Evolutionary conservation across 257 asterid genomes (phyloP).

Genomic region (Knoxia roxburghii): DNA sequence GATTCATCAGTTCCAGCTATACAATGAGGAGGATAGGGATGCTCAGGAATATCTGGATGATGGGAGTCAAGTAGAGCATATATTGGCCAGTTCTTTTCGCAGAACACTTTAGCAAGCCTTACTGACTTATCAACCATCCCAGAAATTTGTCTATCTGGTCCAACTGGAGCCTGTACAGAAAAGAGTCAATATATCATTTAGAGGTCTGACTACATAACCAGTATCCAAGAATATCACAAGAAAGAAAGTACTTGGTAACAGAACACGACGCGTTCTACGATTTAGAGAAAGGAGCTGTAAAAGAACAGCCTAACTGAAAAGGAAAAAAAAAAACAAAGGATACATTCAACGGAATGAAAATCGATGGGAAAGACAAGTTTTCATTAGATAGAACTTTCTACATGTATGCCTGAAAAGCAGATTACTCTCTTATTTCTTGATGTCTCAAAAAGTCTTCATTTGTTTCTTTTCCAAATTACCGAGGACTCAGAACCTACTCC

Average conservation of each 20-base stretch:
- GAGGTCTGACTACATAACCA: background rate
- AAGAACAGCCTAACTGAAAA: background rate
- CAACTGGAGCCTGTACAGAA: conserved; percentile 65
- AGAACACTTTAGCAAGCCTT: conserved; percentile 56
- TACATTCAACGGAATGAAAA: too few species aligned
- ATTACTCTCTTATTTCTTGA: background rate
- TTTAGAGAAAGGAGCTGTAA: background rate
- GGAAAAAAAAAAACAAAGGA: too few species aligned
- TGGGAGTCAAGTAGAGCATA: conserved; percentile 71
- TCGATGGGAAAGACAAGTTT: background rate
- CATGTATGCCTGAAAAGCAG: background rate
- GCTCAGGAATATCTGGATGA: conserved; percentile 84
- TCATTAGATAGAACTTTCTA: background rate
- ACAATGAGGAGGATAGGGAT: conserved; percentile 94
- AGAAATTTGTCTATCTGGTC: conserved; percentile 58
- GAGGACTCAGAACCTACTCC: background rate
- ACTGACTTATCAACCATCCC: conserved; percentile 82
- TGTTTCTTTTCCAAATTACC: background rate
- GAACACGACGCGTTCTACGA: background rate
- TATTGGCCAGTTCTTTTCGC: conserved; percentile 73
- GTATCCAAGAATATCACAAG: background rate
- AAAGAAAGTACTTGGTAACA: background rate
- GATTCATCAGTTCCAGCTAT: conserved; percentile 72
- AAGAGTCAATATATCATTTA: background rate
- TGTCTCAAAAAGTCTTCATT: background rate